phyloP scores from a whole-genome alignment of 306 rosid genomes.

The Urtica urens region DNA sequence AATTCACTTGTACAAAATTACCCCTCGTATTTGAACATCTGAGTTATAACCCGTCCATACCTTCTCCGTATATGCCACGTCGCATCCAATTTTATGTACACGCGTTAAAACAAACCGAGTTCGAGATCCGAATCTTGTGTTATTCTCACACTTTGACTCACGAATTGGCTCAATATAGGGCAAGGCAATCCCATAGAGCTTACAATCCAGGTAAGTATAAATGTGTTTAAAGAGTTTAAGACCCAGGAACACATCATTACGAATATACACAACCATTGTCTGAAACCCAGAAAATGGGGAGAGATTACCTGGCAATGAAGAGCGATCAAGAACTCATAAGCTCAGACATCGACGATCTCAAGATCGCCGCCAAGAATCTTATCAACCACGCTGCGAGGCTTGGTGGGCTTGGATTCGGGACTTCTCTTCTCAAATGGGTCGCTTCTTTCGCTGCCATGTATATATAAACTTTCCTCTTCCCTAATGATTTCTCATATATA shows the following conservation, averaged over 20 bases:
- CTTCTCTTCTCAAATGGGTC: slow-evolving; percentile 41
- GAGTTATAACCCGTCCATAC: neutral
- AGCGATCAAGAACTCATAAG: slow-evolving; percentile 27
- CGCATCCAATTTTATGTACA: neutral
- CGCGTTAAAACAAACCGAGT: neutral
- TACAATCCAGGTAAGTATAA: neutral
- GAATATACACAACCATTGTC: too few species aligned
- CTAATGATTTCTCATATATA: too few species aligned
- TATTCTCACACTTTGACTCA: slow-evolving; percentile 1
- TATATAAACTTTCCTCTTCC: slow-evolving; percentile 2
- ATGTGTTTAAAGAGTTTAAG: neutral
- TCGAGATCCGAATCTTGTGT: slow-evolving; percentile 28
- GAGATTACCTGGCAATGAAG: slow-evolving; percentile 34
- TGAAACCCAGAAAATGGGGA: slow-evolving; percentile 24
- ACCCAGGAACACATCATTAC: too few species aligned
- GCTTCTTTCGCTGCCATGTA: slow-evolving; percentile 56
- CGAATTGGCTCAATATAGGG: slow-evolving; percentile 2
- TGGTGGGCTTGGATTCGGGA: slow-evolving; percentile 39
- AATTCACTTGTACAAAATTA: too few species aligned
- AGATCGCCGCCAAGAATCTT: slow-evolving; percentile 34
- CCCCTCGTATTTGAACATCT: too few species aligned
- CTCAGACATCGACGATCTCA: slow-evolving; percentile 38
- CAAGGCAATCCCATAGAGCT: neutral
- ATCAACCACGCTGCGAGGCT: slow-evolving; percentile 30
- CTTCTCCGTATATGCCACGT: neutral